These are phyloP conservation scores for Jamesozyma spencerorum DNA, from an alignment of 805 yeast genomes.

Conservation along the genomic window DNA sequence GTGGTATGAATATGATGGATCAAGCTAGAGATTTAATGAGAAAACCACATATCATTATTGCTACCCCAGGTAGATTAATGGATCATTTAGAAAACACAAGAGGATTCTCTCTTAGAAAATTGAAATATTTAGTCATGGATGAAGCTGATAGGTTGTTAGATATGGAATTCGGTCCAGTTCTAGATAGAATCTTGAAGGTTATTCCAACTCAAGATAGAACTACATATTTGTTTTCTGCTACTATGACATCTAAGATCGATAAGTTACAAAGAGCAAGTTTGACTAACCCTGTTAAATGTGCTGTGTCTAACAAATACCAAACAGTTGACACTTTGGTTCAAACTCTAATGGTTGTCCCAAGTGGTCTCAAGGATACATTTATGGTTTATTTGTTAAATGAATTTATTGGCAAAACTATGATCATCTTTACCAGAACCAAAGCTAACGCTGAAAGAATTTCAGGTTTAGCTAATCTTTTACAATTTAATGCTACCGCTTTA, in stretches of 20 bases:
- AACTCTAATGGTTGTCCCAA: conserved; percentile 81
- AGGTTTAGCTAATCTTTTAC: conserved; percentile 65
- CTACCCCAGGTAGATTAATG: conserved; percentile 90
- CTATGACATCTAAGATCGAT: conserved; percentile 92
- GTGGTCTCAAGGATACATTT: conserved; percentile 84
- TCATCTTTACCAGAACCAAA: conserved; percentile 88
- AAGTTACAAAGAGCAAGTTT: conserved; percentile 90
- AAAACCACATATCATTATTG: conserved; percentile 89
- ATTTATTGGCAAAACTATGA: conserved; percentile 71
- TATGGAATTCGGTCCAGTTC: conserved; percentile 92
- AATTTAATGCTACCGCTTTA: conserved; percentile 83
- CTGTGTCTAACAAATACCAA: conserved; percentile 79
- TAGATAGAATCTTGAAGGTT: conserved; percentile 73
- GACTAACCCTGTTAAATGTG: conserved; percentile 78
- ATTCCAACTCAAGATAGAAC: conserved; percentile 76
- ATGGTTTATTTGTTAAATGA: conserved; percentile 78
- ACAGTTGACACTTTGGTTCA: conserved; percentile 93
- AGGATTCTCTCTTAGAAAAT: conserved; percentile 71
- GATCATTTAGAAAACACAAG: conserved; percentile 90
- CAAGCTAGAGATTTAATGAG: conserved; percentile 90
- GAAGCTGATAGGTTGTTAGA: conserved; percentile 95
- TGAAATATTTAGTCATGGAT: conserved; percentile 84
- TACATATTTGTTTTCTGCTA: conserved; percentile 87
- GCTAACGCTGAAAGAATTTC: conserved; percentile 92
- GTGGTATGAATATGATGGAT: conserved; percentile 98